Evolutionary conservation across 1,139 yeast genomes (phyloP), one percentile per base, ranked within the genome.

Genomic region (Chernovozyma sophiae-reginae): DNA sequence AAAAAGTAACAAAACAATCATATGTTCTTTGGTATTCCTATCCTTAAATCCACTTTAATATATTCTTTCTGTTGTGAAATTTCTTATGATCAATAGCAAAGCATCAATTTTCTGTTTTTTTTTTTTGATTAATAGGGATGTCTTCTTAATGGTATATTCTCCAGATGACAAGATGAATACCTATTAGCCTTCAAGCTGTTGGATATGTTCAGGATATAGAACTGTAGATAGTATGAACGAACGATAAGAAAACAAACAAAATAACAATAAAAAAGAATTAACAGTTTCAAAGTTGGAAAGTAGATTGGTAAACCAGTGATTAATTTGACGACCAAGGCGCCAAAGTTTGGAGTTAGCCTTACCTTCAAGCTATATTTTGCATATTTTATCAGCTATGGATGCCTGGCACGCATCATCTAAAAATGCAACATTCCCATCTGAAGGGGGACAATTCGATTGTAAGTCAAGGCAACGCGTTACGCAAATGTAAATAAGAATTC

Each of bases 1-100:
- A 17, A 35, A 14, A n/a, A 35, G 29, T 19, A 35, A 29, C 11
- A 34, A 20, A 24, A 20, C 22, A 23, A 31, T 8, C 24, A 26
- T 26, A 26, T 13, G 23, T 20, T 20, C 23, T 7, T n/a, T n/a
- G n/a, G n/a, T n/a, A n/a, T n/a, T n/a, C n/a, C n/a, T n/a, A n/a
- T n/a, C n/a, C n/a, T n/a, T n/a, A n/a, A n/a, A n/a, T n/a, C n/a
- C n/a, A n/a, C n/a, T n/a, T n/a, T n/a, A n/a, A n/a, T n/a, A n/a
- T n/a, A n/a, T n/a, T n/a, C n/a, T n/a, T n/a, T n/a, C n/a, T n/a
- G n/a, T n/a, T n/a, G n/a, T n/a, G n/a, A n/a, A n/a, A n/a, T n/a
- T n/a, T n/a, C n/a, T n/a, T n/a, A n/a, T n/a, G n/a, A n/a, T n/a
- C n/a, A n/a, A n/a, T n/a, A n/a, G n/a, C n/a, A n/a, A n/a, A n/a